Evolutionary conservation across 441 rosid species (phyloP), one percentile per base, ranked within the genome.

Genomic region (Gossypium laxum): DNA sequence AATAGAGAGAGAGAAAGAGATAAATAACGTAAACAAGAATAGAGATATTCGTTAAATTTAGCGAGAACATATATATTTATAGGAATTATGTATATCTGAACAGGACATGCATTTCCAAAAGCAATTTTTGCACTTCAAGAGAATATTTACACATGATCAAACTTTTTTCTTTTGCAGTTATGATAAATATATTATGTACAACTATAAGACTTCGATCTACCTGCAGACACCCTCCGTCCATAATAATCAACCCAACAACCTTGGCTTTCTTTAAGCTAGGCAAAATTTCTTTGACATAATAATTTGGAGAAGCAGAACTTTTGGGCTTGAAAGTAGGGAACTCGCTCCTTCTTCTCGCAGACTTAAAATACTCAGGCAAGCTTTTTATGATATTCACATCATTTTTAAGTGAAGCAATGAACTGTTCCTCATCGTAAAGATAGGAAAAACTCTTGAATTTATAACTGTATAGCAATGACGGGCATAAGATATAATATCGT

Each of bases 371-470:
- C 77, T 83, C 88, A 70, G 98, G 99, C 75, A 95, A 84, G 80
- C 82, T 72, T 88, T 83, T 95, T 38, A 79, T 82, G 60, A 95
- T 73, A 21, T 78, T 68, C 50, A 92, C 85, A 82, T 95, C 99
- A 79, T 86, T 92, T 74, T 81, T 85, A 59, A 92, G 97, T 38
- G 92, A 87, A 50, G 91, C 86, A 80, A 95, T 85, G 89, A 95
- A 92, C 80, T 95, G 92, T 73, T 91, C 95, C 82, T 89, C 97
- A 63, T 91, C 89, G 78, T 86, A 95, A 63, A 95, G 85, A 77
- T 92, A 95, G 66, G 97, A 89, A 85, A 95, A 91, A 82, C 99
- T 95, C 89, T 85, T 88, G 89, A 89, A 91, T 80, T 91, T 88
- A 71, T 79, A 61, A 82, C 99, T 92, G 92, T 62, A 60, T 24